Percentiles rank a stretch among this genome's conserved stretches.
These are phyloP conservation scores for Tolypocladium album DNA, from an alignment of 2,329 filamentous ascomycete species.

Conservation along the genomic window DNA sequence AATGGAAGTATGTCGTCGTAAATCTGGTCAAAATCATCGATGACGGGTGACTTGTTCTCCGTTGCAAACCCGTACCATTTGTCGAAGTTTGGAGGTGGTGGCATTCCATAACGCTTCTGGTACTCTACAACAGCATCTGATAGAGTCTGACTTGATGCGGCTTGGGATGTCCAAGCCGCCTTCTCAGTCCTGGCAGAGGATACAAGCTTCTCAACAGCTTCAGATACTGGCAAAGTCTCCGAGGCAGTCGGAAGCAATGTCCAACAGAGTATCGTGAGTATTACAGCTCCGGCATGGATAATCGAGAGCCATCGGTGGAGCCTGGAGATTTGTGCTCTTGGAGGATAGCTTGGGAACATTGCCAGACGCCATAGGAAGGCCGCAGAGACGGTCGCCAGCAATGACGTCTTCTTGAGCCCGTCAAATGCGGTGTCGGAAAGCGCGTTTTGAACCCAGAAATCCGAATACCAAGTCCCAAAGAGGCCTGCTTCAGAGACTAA, in stretches of 20 bases:
- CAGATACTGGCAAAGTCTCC: neutral
- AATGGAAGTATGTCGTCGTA: constrained; percentile 64
- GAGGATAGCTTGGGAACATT: neutral
- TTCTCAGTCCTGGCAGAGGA: constrained; percentile 4
- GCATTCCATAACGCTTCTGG: constrained; percentile 36
- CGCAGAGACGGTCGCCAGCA: neutral
- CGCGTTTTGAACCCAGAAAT: neutral
- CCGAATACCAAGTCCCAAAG: constrained; percentile 3
- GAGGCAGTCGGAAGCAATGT: neutral
- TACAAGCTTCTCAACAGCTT: constrained; percentile 7
- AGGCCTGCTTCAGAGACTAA: constrained; percentile 11
- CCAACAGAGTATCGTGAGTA: constrained; percentile 3
- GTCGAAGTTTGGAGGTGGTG: constrained; percentile 69
- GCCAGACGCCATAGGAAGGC: constrained; percentile 3
- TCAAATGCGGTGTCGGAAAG: neutral
- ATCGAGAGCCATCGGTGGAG: constrained; percentile 7
- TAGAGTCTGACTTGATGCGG: constrained; percentile 9
- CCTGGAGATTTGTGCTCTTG: neutral
- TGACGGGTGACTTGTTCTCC: constrained; percentile 47
- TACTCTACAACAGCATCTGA: constrained; percentile 29
- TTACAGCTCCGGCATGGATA: constrained; percentile 3
- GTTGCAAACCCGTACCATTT: constrained; percentile 69
- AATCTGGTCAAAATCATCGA: constrained; percentile 71
- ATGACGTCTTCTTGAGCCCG: neutral
- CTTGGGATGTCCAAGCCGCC: constrained; percentile 9